Conservation (phyloP, 345 rosid genomes). For the Geranium rotundifolium region DNA sequence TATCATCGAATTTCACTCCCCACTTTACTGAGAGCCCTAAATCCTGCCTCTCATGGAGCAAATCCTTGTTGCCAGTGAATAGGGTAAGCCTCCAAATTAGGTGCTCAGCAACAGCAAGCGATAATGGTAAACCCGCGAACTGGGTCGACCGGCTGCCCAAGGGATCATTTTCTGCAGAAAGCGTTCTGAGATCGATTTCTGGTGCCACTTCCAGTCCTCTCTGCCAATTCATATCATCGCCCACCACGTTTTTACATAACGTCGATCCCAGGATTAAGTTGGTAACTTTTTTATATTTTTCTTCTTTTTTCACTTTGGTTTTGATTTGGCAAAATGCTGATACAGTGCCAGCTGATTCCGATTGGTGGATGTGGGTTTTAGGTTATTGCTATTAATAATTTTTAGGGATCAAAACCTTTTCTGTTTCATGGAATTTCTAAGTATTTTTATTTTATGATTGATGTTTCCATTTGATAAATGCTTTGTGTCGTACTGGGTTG, state of each 20-base stretch:
- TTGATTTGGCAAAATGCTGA: neutral
- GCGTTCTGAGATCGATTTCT: conserved; percentile 58
- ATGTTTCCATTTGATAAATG: no score
- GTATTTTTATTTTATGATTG: no score
- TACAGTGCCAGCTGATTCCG: neutral
- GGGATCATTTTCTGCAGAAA: conserved; percentile 52
- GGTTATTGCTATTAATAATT: no score
- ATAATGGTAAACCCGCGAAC: conserved; percentile 20
- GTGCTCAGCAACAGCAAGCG: conserved; percentile 29
- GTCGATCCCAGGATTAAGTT: conserved; percentile 81
- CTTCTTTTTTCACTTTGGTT: neutral
- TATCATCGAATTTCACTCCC: conserved; percentile 1
- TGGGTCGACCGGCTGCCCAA: conserved; percentile 59
- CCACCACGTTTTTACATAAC: conserved; percentile 68
- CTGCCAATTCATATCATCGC: conserved; percentile 71
- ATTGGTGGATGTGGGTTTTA: neutral
- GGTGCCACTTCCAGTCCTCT: conserved; percentile 81
- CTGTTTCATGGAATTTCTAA: no score
- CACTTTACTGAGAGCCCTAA: conserved; percentile 15
- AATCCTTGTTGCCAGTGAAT: conserved; percentile 6
- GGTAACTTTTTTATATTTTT: conserved; percentile 23
- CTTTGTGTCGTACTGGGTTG: no score
- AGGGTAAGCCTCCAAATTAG: conserved; percentile 17
- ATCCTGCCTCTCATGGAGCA: conserved; percentile 5
- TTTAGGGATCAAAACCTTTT: no score